Evolutionary conservation across 2,329 filamentous ascomycete species (phyloP).

Genomic region (Trichoderma sp.): DNA sequence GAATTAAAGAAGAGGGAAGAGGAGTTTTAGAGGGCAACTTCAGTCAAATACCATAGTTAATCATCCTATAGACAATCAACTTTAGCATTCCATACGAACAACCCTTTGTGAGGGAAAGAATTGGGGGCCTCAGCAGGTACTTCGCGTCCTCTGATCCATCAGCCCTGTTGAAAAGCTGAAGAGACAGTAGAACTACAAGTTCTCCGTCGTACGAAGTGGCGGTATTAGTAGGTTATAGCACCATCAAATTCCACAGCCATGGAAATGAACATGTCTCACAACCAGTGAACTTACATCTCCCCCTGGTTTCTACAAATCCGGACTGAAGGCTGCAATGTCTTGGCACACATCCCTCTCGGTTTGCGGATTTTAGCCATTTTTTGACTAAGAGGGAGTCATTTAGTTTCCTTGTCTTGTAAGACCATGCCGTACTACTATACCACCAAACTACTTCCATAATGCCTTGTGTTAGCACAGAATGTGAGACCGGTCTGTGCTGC

Average conservation of each 20-base stretch:
- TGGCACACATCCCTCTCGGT: background rate
- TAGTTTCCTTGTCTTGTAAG: background rate
- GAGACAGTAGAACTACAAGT: background rate
- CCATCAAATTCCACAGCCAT: background rate
- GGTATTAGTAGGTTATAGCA: background rate
- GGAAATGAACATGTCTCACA: conserved; percentile 3
- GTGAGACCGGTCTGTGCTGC: background rate
- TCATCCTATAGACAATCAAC: background rate
- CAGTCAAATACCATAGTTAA: background rate
- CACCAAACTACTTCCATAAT: background rate
- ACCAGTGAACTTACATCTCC: background rate
- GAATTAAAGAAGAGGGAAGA: background rate
- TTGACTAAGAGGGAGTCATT: background rate
- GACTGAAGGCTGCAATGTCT: conserved; percentile 13
- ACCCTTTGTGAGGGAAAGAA: background rate
- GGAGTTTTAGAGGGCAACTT: conserved; percentile 1
- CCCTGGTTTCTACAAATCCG: background rate
- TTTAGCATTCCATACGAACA: conserved; percentile 5
- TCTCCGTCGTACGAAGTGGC: background rate
- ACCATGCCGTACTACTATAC: background rate
- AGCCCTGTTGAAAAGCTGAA: background rate
- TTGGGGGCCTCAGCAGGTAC: background rate
- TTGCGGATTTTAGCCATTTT: background rate
- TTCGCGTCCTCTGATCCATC: conserved; percentile 6
- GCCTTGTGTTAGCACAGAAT: background rate